Conservation (phyloP, 179 eudicot genomes). For the Actinidia arguta region DNA sequence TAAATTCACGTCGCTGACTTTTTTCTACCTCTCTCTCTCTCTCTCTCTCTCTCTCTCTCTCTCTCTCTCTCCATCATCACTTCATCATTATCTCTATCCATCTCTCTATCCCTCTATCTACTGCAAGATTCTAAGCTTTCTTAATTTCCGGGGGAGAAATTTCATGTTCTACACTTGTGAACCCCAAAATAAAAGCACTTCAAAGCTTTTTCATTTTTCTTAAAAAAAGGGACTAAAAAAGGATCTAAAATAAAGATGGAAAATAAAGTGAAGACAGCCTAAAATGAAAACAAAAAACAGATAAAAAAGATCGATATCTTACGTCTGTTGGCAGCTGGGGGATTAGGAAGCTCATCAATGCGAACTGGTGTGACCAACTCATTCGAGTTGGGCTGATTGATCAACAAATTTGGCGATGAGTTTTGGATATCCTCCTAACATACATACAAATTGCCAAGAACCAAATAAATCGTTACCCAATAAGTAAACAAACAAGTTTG, state of each 20-base stretch:
- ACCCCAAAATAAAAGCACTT: background rate
- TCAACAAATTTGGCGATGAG: slow-evolving; percentile 51
- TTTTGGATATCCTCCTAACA: slow-evolving; percentile 62
- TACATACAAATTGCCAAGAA: background rate
- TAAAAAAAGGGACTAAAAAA: background rate
- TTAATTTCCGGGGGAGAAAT: slow-evolving; percentile 37
- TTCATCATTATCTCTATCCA: slow-evolving; percentile 51
- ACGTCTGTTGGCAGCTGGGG: slow-evolving; percentile 81
- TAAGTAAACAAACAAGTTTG: background rate
- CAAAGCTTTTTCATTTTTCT: background rate
- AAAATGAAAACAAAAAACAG: background rate
- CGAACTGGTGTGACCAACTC: slow-evolving; percentile 40
- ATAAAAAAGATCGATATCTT: slow-evolving; percentile 29
- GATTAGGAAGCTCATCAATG: slow-evolving; percentile 68
- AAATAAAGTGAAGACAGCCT: background rate
- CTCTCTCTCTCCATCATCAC: slow-evolving; percentile 35
- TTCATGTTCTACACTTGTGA: background rate
- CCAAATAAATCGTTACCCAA: background rate
- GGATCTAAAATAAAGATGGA: background rate
- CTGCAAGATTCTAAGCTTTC: slow-evolving; percentile 32
- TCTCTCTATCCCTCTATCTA: slow-evolving; percentile 22
- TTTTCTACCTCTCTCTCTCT: slow-evolving; percentile 25
- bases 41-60: slow-evolving; percentile 27
- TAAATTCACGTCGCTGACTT: slow-evolving; percentile 34
- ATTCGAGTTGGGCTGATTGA: slow-evolving; percentile 49